Conservation (phyloP, 768 basidiomycete species). For the Sarcodon sp. region DNA sequence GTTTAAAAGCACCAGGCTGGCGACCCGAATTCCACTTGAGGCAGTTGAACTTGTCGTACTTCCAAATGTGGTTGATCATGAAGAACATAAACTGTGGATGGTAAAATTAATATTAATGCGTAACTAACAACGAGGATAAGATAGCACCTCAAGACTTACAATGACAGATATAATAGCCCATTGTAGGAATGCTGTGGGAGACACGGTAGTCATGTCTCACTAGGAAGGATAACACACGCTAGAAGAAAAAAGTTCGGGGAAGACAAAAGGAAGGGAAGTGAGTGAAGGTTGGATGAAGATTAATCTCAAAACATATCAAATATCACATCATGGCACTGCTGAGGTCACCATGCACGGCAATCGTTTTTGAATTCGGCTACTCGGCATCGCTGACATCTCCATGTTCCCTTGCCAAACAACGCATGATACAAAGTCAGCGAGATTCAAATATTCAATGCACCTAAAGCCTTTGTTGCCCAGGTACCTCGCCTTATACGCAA, state of each 20-base stretch:
- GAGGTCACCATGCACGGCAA: no score
- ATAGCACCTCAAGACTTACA: conserved; percentile 20
- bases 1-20: conserved; percentile 76
- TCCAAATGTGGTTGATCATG: conserved; percentile 66
- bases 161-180: conserved; percentile 62
- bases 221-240: no score
- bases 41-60: conserved; percentile 67
- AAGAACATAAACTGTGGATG: conserved; percentile 42
- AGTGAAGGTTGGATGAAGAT: neutral
- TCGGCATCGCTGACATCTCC: no score
- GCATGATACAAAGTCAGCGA: no score
- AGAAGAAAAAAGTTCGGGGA: neutral
- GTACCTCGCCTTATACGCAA: no score
- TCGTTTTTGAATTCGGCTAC: no score
- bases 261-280: neutral
- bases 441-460: no score
- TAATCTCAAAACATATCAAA: no score
- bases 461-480: no score
- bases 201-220: conserved; percentile 52
- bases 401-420: no score
- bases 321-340: no score
- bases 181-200: conserved; percentile 60
- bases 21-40: conserved; percentile 63
- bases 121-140: neutral
- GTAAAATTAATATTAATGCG: conserved; percentile 3